A percentile compares a stretch with the other conserved stretches of the same genome.
phyloP scores from a whole-genome alignment of 2,329 filamentous ascomycete genomes.

The Cladophialophora chaetospira region DNA sequence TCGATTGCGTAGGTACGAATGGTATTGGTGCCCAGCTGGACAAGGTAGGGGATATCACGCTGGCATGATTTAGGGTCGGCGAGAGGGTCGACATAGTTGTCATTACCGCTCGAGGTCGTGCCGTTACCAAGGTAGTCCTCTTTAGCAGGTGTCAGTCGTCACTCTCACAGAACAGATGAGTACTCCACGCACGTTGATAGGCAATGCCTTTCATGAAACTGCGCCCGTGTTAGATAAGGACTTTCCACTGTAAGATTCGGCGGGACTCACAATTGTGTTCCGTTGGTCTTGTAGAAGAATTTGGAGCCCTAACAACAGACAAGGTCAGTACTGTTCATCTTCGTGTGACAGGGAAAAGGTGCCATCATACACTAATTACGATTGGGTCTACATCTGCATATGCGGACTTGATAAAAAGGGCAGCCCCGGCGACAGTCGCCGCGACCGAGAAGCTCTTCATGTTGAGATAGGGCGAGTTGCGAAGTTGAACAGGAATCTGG shows the following conservation, averaged over 20 bases:
- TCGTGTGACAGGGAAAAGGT: background rate
- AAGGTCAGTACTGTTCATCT: conserved; percentile 5
- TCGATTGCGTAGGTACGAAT: conserved; percentile 95
- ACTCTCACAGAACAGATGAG: conserved; percentile 7
- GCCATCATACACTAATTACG: conserved; percentile 61
- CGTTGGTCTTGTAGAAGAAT: conserved; percentile 86
- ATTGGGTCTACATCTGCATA: conserved; percentile 55
- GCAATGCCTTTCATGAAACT: conserved; percentile 89
- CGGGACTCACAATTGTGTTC: conserved; percentile 65
- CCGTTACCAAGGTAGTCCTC: conserved; percentile 63
- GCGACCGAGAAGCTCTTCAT: conserved; percentile 34
- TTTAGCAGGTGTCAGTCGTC: conserved; percentile 29
- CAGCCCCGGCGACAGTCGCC: conserved; percentile 30
- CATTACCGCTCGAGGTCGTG: conserved; percentile 43
- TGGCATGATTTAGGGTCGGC: conserved; percentile 70
- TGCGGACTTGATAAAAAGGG: conserved; percentile 30
- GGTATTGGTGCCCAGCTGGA: conserved; percentile 80
- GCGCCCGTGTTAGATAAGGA: conserved; percentile 19
- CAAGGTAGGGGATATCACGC: conserved; percentile 81
- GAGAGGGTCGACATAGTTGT: conserved; percentile 78
- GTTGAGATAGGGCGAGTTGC: conserved; percentile 16
- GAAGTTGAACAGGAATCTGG: conserved; percentile 4
- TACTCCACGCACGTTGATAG: conserved; percentile 65
- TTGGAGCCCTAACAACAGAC: conserved; percentile 64
- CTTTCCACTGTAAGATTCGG: background rate